Conservation (phyloP, 169 alveolate genomes). For the Blepharisma undulans region DNA sequence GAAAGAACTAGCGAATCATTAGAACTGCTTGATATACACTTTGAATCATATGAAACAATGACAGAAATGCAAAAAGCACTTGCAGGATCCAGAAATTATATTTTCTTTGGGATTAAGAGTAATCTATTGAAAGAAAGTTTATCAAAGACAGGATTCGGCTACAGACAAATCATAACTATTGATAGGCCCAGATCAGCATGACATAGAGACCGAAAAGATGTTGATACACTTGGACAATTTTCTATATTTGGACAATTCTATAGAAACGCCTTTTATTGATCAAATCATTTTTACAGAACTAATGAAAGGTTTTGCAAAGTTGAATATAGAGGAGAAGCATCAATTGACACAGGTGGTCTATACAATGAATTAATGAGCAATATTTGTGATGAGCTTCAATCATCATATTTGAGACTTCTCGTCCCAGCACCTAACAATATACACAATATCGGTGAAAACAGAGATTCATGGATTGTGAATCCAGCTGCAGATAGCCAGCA, state of each 20-base stretch:
- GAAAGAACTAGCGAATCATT: neutral
- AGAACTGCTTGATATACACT: neutral
- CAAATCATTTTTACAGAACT: conserved; percentile 1
- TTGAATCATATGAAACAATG: neutral
- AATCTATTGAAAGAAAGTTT: neutral
- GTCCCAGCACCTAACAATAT: conserved; percentile 34
- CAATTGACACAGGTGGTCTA: conserved; percentile 66
- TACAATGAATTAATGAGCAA: conserved; percentile 57
- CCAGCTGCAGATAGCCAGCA: neutral
- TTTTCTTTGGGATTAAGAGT: conserved; percentile 2
- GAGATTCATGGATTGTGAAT: conserved; percentile 40
- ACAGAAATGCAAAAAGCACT: conserved; percentile 19
- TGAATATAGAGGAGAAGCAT: conserved; percentile 61
- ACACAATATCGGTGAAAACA: conserved; percentile 35
- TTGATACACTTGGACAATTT: conserved; percentile 35
- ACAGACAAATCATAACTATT: neutral
- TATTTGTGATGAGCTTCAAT: conserved; percentile 60
- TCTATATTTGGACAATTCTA: conserved; percentile 32
- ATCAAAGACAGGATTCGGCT: neutral
- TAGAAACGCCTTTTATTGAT: neutral
- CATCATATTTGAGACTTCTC: conserved; percentile 61
- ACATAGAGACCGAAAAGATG: neutral
- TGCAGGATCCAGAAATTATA: conserved; percentile 17
- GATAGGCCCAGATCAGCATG: conserved; percentile 31
- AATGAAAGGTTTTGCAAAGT: conserved; percentile 35